phyloP scores from a whole-genome alignment of 208 protist genomes.

The Trypanosoma boissoni region DNA sequence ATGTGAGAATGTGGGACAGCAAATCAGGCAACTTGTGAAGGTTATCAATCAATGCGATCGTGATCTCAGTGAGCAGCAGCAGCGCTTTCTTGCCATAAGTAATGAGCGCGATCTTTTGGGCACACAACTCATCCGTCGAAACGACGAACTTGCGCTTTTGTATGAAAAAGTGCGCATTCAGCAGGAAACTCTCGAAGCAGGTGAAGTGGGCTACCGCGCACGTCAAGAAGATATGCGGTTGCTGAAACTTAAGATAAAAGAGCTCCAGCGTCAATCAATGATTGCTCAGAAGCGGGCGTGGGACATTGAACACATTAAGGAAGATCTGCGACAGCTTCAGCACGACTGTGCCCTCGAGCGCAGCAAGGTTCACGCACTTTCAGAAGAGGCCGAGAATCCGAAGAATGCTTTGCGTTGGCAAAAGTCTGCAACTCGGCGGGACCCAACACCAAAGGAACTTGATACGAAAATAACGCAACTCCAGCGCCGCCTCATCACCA shows the following conservation, averaged over 20 bases:
- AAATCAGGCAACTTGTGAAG: constrained; percentile 94
- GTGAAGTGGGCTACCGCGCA: constrained; percentile 94
- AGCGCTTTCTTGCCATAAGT: constrained; percentile 93
- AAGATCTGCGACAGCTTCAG: constrained; percentile 39
- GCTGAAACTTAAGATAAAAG: constrained; percentile 67
- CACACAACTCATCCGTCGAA: constrained; percentile 96
- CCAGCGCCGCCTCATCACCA: constrained; percentile 95
- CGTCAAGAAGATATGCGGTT: constrained; percentile 72
- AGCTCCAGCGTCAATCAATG: constrained; percentile 86
- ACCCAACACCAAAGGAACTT: constrained; percentile 92
- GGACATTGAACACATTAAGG: constrained; percentile 50
- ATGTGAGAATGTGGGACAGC: constrained; percentile 60
- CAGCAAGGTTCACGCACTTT: constrained; percentile 88
- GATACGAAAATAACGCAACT: constrained; percentile 94
- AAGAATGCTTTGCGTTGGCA: constrained; percentile 90
- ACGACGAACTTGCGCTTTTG: constrained; percentile 97
- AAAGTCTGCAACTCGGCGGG: constrained; percentile 90
- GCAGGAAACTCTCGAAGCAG: constrained; percentile 91
- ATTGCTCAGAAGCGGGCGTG: constrained; percentile 89
- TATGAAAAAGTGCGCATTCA: constrained; percentile 98
- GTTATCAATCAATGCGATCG: constrained; percentile 93
- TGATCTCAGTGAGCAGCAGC: constrained; percentile 87
- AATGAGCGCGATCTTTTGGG: constrained; percentile 95
- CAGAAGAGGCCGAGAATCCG: constrained; percentile 96
- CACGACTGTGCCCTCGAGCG: constrained; percentile 62